phyloP scores from a whole-genome alignment of 345 rosid species.

The thale cress (Arabidopsis thaliana) region DNA sequence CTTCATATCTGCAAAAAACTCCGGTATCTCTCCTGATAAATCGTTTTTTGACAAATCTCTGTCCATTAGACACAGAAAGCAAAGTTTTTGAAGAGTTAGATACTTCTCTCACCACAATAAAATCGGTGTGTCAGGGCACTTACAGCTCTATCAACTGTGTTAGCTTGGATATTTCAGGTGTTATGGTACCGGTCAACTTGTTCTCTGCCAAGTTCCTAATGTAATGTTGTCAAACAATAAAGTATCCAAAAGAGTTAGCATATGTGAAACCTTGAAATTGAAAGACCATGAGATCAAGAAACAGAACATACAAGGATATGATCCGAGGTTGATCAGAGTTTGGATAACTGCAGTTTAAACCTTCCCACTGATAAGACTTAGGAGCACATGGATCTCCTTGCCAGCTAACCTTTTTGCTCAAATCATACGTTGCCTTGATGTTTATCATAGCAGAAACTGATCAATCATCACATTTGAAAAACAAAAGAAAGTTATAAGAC shows the following conservation, averaged over 20 bases:
- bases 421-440: slow-evolving; percentile 51
- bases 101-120: neutral
- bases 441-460: slow-evolving; percentile 51
- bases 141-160: slow-evolving; percentile 46
- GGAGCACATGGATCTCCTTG: slow-evolving; percentile 65
- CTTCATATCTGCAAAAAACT: slow-evolving; percentile 50
- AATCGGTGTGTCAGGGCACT: slow-evolving; percentile 26
- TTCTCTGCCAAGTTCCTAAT: slow-evolving; percentile 49
- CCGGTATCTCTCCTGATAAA: slow-evolving; percentile 58
- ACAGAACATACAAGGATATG: slow-evolving; percentile 54
- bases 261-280: neutral
- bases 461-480: slow-evolving; percentile 14
- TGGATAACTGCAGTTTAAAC: slow-evolving; percentile 46
- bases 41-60: slow-evolving; percentile 68
- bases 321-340: slow-evolving; percentile 41
- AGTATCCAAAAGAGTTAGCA: slow-evolving; percentile 28
- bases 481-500: neutral
- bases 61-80: slow-evolving; percentile 7
- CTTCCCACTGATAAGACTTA: slow-evolving; percentile 49
- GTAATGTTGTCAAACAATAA: slow-evolving; percentile 23
- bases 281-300: neutral
- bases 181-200: slow-evolving; percentile 45
- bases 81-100: neutral
- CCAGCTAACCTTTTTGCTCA: slow-evolving; percentile 46
- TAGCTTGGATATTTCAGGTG: slow-evolving; percentile 45